Evolutionary conservation across 2,329 filamentous ascomycete genomes (phyloP).

Genomic region (Coleophoma cylindrospora): DNA sequence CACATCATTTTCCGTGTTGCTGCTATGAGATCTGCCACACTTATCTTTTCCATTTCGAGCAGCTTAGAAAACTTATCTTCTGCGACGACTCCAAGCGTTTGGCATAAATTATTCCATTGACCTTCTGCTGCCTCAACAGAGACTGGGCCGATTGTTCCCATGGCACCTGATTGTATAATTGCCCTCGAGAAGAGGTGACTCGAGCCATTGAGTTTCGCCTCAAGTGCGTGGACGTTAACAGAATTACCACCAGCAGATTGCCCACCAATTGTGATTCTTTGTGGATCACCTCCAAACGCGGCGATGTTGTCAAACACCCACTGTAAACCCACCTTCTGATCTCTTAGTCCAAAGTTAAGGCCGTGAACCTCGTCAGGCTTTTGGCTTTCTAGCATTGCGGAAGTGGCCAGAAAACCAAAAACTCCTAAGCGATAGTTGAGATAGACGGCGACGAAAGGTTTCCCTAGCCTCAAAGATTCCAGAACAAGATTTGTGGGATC

Average conservation of each 20-base stretch:
- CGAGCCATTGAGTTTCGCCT: conserved; percentile 52
- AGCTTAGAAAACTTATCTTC: background rate
- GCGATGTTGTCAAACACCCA: conserved; percentile 33
- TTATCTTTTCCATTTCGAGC: background rate
- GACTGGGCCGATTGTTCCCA: conserved; percentile 2
- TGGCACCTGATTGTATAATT: conserved; percentile 68
- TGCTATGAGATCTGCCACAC: background rate
- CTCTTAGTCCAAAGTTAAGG: conserved; percentile 32
- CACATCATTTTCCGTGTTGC: background rate
- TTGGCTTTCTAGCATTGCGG: conserved; percentile 28
- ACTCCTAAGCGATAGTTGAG: conserved; percentile 8
- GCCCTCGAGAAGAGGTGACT: conserved; percentile 62
- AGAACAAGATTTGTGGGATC: conserved; percentile 40
- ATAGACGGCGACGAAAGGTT: conserved; percentile 66
- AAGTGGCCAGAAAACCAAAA: conserved; percentile 5
- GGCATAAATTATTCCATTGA: conserved; percentile 1
- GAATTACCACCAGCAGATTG: conserved; percentile 47
- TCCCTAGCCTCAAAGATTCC: conserved; percentile 37
- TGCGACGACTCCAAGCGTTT: background rate
- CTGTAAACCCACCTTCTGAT: conserved; percentile 36
- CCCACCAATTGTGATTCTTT: conserved; percentile 43
- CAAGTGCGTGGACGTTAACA: conserved; percentile 68
- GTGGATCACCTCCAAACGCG: conserved; percentile 35
- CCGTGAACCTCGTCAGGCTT: conserved; percentile 36
- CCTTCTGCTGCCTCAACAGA: background rate